phyloP scores from a whole-genome alignment of 2,329 filamentous ascomycete genomes.

The Fusarium pseudonygamai region DNA sequence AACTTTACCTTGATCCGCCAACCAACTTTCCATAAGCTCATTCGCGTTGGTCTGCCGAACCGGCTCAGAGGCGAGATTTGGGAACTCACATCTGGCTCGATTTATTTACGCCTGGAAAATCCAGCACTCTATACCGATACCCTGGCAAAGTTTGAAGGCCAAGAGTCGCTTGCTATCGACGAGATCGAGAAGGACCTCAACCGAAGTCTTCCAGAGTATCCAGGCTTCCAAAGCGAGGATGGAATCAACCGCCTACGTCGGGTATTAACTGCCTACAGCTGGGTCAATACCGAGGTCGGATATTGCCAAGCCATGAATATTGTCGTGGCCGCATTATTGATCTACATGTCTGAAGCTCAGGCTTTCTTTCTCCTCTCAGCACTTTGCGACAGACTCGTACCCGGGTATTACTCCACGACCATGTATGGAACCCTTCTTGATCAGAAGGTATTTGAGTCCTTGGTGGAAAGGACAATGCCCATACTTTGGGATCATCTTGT shows the following conservation, averaged over 20 bases:
- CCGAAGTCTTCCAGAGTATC: conserved; percentile 94
- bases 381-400: conserved; percentile 90
- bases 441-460: conserved; percentile 95
- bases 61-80: conserved; percentile 92
- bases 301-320: conserved; percentile 99
- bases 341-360: conserved; percentile 97
- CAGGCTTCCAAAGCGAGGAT: conserved; percentile 95
- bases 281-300: conserved; percentile 93
- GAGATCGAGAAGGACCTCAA: conserved; percentile 99
- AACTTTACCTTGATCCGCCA: conserved; percentile 93
- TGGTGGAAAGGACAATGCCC: conserved; percentile 99
- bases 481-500: conserved; percentile 98
- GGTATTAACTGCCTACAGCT: conserved; percentile 96
- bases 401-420: conserved; percentile 97
- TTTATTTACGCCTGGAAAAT: conserved; percentile 87
- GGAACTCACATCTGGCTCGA: conserved; percentile 92
- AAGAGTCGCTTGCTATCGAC: conserved; percentile 93
- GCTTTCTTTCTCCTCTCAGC: conserved; percentile 94
- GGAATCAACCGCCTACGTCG: conserved; percentile 89
- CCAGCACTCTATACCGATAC: conserved; percentile 88
- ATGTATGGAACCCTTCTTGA: conserved; percentile 99
- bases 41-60: conserved; percentile 94
- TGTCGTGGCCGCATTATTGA: conserved; percentile 94
- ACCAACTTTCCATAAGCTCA: conserved; percentile 97
- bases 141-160: conserved; percentile 81